A percentile compares a stretch with the other conserved stretches of the same genome.
These are phyloP conservation scores for Venturia pyrina DNA, from an alignment of 2,329 filamentous ascomycete genomes.

Conservation along the genomic window DNA sequence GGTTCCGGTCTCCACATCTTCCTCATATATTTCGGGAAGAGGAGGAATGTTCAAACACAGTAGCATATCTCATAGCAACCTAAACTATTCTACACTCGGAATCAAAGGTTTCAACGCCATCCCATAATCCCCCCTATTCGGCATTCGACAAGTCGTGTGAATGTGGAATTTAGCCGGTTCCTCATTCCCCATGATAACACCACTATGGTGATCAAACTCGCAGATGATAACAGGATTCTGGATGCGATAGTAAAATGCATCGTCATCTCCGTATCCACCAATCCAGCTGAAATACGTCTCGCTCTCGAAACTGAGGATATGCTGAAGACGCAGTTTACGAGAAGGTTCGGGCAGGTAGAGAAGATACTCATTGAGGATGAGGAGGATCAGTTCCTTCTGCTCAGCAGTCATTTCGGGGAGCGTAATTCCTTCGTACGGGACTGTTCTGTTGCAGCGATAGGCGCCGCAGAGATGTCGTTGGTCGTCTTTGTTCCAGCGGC, in stretches of 20 bases:
- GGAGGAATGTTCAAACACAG: background rate
- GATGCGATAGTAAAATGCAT: slow-evolving; percentile 69
- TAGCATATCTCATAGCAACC: too few relatives aligned
- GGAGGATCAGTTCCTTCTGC: slow-evolving; percentile 46
- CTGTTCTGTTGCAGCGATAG: slow-evolving; percentile 65
- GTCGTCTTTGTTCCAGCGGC: slow-evolving; percentile 72
- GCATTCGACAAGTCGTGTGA: slow-evolving; percentile 61
- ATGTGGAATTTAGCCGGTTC: slow-evolving; percentile 71
- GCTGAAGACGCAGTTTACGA: slow-evolving; percentile 43
- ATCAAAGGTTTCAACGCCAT: slow-evolving; percentile 31
- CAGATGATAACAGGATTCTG: slow-evolving; percentile 65
- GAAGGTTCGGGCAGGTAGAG: slow-evolving; percentile 54
- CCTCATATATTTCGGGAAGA: background rate
- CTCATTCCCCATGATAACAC: slow-evolving; percentile 64
- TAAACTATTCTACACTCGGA: slow-evolving; percentile 6
- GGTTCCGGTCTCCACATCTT: background rate
- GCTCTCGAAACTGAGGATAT: slow-evolving; percentile 45
- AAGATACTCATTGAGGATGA: slow-evolving; percentile 54
- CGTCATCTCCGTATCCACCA: slow-evolving; percentile 53
- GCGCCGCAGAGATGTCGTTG: slow-evolving; percentile 70
- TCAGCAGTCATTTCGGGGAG: slow-evolving; percentile 38
- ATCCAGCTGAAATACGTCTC: slow-evolving; percentile 79
- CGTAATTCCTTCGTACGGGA: slow-evolving; percentile 59
- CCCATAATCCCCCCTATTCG: slow-evolving; percentile 70
- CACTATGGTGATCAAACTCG: slow-evolving; percentile 73